Conservation (phyloP, 2,329 filamentous ascomycete genomes). For the Didymella glomerata region DNA sequence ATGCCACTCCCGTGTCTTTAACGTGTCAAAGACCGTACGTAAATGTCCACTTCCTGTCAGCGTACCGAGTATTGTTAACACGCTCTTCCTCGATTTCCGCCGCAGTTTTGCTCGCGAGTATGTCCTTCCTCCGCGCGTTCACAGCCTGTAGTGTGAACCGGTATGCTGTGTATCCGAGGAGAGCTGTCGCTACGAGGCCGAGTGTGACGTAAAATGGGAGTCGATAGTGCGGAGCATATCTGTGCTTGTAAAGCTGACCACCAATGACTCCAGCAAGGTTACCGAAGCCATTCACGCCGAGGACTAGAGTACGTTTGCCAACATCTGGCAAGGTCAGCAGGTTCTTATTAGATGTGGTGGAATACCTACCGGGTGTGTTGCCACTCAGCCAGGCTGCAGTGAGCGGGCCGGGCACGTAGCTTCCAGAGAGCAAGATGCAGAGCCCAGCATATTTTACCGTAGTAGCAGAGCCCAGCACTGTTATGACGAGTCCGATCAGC, state of each 20-base stretch:
- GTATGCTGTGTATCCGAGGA: conserved; percentile 33
- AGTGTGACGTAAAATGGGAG: conserved; percentile 28
- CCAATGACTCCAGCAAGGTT: conserved; percentile 39
- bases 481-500: conserved; percentile 21
- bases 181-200: conserved; percentile 33
- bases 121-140: conserved; percentile 16
- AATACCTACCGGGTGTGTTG: conserved; percentile 27
- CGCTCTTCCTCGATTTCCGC: not conserved
- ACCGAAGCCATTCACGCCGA: conserved; percentile 3
- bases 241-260: conserved; percentile 30
- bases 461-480: not conserved
- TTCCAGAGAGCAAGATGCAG: conserved; percentile 36
- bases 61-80: not conserved
- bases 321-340: not conserved
- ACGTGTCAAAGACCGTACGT: not conserved
- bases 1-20: no score
- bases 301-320: conserved; percentile 4
- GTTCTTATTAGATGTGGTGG: no score
- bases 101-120: not conserved
- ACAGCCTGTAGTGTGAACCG: conserved; percentile 28
- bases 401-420: conserved; percentile 32
- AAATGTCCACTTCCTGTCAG: conserved; percentile 5
- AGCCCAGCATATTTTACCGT: conserved; percentile 29
- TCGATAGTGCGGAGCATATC: conserved; percentile 31
- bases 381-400: conserved; percentile 38